These are phyloP conservation scores for Oehlia diaphana DNA, from an alignment of 192 early-diverging fungal genomes.

Conservation along the genomic window DNA sequence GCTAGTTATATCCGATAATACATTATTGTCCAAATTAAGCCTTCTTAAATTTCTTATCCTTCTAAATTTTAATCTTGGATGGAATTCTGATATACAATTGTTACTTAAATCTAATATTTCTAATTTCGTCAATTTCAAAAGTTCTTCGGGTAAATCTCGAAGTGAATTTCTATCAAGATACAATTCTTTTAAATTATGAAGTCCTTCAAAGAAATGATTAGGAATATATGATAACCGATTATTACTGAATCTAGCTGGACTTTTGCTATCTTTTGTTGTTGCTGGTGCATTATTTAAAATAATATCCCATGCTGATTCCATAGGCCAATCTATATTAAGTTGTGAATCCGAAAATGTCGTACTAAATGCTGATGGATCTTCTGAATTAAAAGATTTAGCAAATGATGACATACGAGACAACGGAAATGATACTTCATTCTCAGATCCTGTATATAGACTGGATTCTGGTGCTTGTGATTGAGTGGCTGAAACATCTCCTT, in stretches of 20 bases:
- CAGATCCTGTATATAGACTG: conserved; percentile 5
- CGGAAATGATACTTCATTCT: background rate
- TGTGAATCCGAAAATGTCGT: conserved; percentile 23
- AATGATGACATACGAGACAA: conserved; percentile 21
- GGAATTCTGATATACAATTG: conserved; percentile 46
- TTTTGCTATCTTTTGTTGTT: background rate
- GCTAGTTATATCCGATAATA: conserved; percentile 41
- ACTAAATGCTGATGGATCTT: conserved; percentile 26
- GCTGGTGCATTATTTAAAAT: background rate
- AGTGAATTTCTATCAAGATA: conserved; percentile 49
- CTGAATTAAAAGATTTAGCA: conserved; percentile 27
- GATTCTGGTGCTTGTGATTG: conserved; percentile 11
- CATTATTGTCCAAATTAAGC: conserved; percentile 46
- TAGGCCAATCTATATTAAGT: conserved; percentile 5
- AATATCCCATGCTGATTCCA: conserved; percentile 22
- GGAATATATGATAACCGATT: conserved; percentile 36
- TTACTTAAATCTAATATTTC: conserved; percentile 46
- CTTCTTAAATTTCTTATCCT: conserved; percentile 40
- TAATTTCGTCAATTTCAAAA: conserved; percentile 43
- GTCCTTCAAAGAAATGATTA: conserved; percentile 44
- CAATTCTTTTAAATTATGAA: conserved; percentile 42
- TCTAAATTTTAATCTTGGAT: conserved; percentile 44
- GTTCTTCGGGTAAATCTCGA: conserved; percentile 45
- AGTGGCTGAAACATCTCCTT: conserved; percentile 11
- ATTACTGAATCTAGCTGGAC: conserved; percentile 19